A percentile compares a stretch with the other conserved stretches of the same genome.
Conservation (phyloP, 768 basidiomycete species). For the Serendipita vermifera region DNA sequence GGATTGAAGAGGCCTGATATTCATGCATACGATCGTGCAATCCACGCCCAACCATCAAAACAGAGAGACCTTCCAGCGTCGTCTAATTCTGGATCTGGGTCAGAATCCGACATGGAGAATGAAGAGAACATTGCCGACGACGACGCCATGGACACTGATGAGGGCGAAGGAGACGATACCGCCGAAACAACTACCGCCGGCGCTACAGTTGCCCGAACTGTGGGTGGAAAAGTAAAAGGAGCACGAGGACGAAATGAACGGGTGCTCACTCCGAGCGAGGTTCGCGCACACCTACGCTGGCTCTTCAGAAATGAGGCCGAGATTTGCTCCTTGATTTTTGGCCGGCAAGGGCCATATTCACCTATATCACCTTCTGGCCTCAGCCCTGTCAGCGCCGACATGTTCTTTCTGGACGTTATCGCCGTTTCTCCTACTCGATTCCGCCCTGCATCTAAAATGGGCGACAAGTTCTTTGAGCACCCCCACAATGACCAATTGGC, state of each 20-base stretch:
- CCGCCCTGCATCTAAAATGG: slow-evolving; percentile 85
- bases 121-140: slow-evolving; percentile 31
- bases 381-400: slow-evolving; percentile 65
- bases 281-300: slow-evolving; percentile 80
- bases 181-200: slow-evolving; percentile 21
- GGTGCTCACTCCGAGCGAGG: slow-evolving; percentile 81
- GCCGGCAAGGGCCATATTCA: slow-evolving; percentile 79
- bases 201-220: slow-evolving; percentile 59
- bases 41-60: slow-evolving; percentile 26
- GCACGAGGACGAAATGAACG: slow-evolving; percentile 76
- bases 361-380: slow-evolving; percentile 45
- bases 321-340: slow-evolving; percentile 82
- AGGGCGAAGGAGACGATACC: slow-evolving; percentile 23
- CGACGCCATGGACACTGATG: slow-evolving; percentile 35
- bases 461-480: slow-evolving; percentile 88
- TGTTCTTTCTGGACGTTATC: slow-evolving; percentile 93
- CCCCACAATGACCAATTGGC: slow-evolving; percentile 86
- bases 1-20: slow-evolving; percentile 65
- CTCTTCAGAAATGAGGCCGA: slow-evolving; percentile 71
- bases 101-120: slow-evolving; percentile 21
- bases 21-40: slow-evolving; percentile 32
- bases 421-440: slow-evolving; percentile 91
- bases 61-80: slow-evolving; percentile 36
- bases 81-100: slow-evolving; percentile 27
- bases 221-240: slow-evolving; percentile 65